These are phyloP conservation scores for Sistotremastrum niveocremeum DNA, from an alignment of 768 basidiomycete genomes.

Conservation along the genomic window DNA sequence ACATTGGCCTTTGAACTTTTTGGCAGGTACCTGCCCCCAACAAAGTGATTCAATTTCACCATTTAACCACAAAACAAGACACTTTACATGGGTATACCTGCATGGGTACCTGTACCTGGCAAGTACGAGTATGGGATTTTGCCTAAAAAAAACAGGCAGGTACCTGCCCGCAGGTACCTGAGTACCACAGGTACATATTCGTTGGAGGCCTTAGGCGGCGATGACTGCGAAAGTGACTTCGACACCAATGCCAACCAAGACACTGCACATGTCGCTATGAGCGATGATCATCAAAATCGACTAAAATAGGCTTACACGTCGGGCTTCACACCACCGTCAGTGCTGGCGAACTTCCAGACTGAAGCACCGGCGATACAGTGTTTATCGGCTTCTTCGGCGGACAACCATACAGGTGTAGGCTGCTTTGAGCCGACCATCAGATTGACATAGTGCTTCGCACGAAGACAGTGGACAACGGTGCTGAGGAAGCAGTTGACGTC, in stretches of 20 bases:
- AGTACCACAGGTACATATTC: too few relatives aligned
- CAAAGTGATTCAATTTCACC: too few relatives aligned
- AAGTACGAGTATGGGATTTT: too few relatives aligned
- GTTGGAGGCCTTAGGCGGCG: too few relatives aligned
- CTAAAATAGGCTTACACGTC: slow-evolving; percentile 39
- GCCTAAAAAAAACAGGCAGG: too few relatives aligned
- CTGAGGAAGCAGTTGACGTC: slow-evolving; percentile 81
- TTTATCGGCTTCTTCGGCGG: slow-evolving; percentile 59
- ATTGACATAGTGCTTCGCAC: slow-evolving; percentile 77
- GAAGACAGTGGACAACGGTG: slow-evolving; percentile 71
- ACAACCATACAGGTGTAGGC: slow-evolving; percentile 66
- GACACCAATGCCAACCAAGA: slow-evolving; percentile 77
- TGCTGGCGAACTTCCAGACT: slow-evolving; percentile 73
- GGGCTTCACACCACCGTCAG: slow-evolving; percentile 55
- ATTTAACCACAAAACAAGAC: too few relatives aligned
- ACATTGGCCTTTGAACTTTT: too few relatives aligned
- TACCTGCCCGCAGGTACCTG: too few relatives aligned
- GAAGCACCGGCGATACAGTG: slow-evolving; percentile 84
- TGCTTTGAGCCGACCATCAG: slow-evolving; percentile 85
- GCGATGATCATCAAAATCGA: background rate
- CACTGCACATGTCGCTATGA: slow-evolving; percentile 28
- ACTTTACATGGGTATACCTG: too few relatives aligned
- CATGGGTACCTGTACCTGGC: too few relatives aligned
- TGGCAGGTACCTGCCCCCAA: too few relatives aligned
- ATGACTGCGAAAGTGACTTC: slow-evolving; percentile 85